phyloP scores from a whole-genome alignment of 1,139 yeast species.

The Pneumocystis jirovecii region DNA sequence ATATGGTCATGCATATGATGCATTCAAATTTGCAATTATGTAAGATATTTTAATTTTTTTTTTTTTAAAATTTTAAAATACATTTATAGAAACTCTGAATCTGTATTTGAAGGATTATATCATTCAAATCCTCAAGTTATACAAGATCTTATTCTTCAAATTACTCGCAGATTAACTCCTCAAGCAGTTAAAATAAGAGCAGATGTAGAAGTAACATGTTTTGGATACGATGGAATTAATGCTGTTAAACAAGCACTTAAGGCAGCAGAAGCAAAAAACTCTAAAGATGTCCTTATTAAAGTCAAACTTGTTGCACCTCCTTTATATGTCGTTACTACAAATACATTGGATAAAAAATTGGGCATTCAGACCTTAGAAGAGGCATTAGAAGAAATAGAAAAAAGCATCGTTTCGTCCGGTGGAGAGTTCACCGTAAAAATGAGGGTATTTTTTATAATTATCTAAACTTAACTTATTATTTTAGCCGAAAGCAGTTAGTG shows the following conservation, averaged over 20 bases:
- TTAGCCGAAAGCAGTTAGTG: constrained; percentile 93
- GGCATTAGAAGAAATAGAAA: constrained; percentile 64
- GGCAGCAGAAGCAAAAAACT: constrained; percentile 73
- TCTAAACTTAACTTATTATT: neutral
- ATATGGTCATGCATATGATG: constrained; percentile 95
- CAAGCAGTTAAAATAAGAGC: constrained; percentile 97
- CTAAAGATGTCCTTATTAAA: constrained; percentile 69
- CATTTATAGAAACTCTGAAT: constrained; percentile 37
- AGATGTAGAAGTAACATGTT: constrained; percentile 93
- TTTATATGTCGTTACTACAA: constrained; percentile 80
- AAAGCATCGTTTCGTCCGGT: constrained; percentile 54
- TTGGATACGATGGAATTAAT: constrained; percentile 93
- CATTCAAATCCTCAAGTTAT: constrained; percentile 40
- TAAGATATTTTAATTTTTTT: constrained; percentile 4
- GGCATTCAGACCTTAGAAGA: constrained; percentile 66
- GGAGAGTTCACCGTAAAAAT: constrained; percentile 87
- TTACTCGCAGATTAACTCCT: constrained; percentile 87
- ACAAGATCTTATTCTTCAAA: constrained; percentile 23
- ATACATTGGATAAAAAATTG: constrained; percentile 77
- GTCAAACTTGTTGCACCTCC: constrained; percentile 97
- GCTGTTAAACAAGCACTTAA: constrained; percentile 82
- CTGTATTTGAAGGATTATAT: constrained; percentile 66
- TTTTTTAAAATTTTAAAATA: neutral
- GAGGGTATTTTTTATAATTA: constrained; percentile 26
- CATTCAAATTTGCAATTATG: constrained; percentile 88